Evolutionary conservation across 1,284 basidiomycete genomes (phyloP).

Genomic region (Inonotus obliquus): DNA sequence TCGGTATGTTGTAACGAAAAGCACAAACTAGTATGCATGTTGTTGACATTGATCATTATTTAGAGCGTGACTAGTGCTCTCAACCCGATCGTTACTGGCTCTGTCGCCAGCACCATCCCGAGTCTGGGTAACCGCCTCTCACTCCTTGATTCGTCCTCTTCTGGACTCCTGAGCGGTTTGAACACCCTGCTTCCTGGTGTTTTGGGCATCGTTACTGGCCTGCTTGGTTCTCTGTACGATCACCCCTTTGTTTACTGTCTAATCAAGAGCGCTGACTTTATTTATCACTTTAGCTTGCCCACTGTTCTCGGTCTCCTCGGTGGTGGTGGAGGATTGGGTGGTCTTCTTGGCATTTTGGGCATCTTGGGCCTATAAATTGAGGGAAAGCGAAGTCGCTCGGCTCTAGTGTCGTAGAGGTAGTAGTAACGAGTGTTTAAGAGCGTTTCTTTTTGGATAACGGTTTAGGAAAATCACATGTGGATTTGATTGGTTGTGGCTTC

Average conservation of each 20-base stretch:
- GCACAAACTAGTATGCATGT: neutral
- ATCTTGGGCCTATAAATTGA: neutral
- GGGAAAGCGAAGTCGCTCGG: no score
- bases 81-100: slow-evolving; percentile 1
- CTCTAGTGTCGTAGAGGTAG: no score
- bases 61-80: neutral
- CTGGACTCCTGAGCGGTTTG: slow-evolving; percentile 19
- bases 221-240: slow-evolving; percentile 7
- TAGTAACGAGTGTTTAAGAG: neutral
- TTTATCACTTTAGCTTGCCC: slow-evolving; percentile 23
- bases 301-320: slow-evolving; percentile 24
- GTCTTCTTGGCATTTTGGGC: slow-evolving; percentile 24
- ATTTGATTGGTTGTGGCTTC: neutral
- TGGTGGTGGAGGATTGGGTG: slow-evolving; percentile 24
- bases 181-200: slow-evolving; percentile 18
- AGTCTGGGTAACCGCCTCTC: slow-evolving; percentile 17
- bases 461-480: no score
- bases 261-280: slow-evolving; percentile 22
- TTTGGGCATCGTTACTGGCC: slow-evolving; percentile 19
- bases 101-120: neutral
- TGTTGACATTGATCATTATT: neutral
- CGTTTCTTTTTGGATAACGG: no score
- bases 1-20: neutral
- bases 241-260: neutral
- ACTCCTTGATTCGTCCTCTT: slow-evolving; percentile 19